Conservation (phyloP, 2,329 filamentous ascomycete species). For the Xylaria sp. region DNA sequence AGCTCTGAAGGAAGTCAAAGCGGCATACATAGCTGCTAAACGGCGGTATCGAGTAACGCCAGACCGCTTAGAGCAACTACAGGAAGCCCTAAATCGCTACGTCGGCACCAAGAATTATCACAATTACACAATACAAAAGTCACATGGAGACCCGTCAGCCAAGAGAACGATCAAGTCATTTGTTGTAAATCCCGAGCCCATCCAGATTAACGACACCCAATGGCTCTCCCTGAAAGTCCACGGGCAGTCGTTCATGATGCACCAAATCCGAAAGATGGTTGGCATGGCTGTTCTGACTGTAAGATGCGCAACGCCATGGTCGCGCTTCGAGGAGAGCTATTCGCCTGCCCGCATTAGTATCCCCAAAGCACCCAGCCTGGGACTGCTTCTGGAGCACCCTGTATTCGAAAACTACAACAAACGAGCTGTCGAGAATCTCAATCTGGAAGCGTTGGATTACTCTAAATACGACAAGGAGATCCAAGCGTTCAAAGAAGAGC, state of each 20-base stretch:
- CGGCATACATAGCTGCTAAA: slow-evolving; percentile 81
- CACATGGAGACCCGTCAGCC: slow-evolving; percentile 77
- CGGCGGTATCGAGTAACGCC: slow-evolving; percentile 81
- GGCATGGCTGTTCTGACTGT: slow-evolving; percentile 86
- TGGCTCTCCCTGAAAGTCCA: slow-evolving; percentile 97
- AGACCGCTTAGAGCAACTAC: slow-evolving; percentile 73
- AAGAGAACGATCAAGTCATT: slow-evolving; percentile 95
- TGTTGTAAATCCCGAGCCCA: slow-evolving; percentile 73
- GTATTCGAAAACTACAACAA: slow-evolving; percentile 91
- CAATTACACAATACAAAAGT: slow-evolving; percentile 96
- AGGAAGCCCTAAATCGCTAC: slow-evolving; percentile 76
- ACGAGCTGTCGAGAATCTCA: slow-evolving; percentile 67
- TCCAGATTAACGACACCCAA: slow-evolving; percentile 88
- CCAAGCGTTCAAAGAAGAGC: slow-evolving; percentile 84
- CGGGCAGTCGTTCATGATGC: slow-evolving; percentile 99
- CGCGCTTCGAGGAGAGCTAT: slow-evolving; percentile 77
- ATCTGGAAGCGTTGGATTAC: slow-evolving; percentile 77
- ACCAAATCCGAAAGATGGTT: slow-evolving; percentile 99
- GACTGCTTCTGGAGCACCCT: slow-evolving; percentile 85
- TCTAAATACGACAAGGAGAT: slow-evolving; percentile 77
- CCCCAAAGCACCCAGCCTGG: slow-evolving; percentile 90
- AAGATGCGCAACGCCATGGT: slow-evolving; percentile 77
- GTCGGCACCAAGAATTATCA: slow-evolving; percentile 89
- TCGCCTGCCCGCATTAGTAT: slow-evolving; percentile 77
- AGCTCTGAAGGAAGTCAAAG: slow-evolving; percentile 76